Evolutionary conservation across 2,329 filamentous ascomycete species (phyloP), one percentile per base, ranked within the genome.

Genomic region (Penicillium brevicompactum): DNA sequence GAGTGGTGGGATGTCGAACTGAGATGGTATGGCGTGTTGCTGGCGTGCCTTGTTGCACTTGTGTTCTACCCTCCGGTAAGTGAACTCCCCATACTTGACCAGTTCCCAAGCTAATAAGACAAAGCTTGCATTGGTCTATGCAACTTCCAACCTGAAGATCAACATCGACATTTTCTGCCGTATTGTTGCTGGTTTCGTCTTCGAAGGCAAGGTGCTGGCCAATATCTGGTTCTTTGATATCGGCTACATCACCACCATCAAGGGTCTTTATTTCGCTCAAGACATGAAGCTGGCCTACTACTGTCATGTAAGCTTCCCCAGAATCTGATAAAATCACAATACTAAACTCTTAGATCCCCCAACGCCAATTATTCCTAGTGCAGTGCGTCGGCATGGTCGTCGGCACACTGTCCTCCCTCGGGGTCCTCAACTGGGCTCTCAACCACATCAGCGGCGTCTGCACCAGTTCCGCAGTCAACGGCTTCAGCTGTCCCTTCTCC

Each of bases 381-480:
- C 80, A 82, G 59, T 72, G 78, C 1, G 68, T 78, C 13, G 80
- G 79, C 0, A 79, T 75, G 27, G 72, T 81, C 16, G 76, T 78
- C 61, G 72, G 74, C 2, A 73, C 72, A 0, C 71, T 80, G 45
- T 74, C 78, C 7, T 74, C 77, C 52, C 69, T 78, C 48, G 72
- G 71, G 2, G 75, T 78, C 14, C 73, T 78, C 51, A 76, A 78
- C 56, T 80, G 77, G 73, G 71, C 75, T 1, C 64, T 81, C 4
- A 69, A 67, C 8, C 69, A 76, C 51, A 80, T 81, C 55, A 64
- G 70, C 2, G 65, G 69, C 16, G 68, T 79, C 32, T 81, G 79
- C 59, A 81, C 83, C 2, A 79, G 79, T 4, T 80, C 87, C 53
- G 73, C 79, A 18, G 78, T 84, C 66, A 78, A 80, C 60, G 87